A percentile compares a stretch with the other conserved stretches of the same genome.
phyloP scores from a whole-genome alignment of 2,329 filamentous ascomycete genomes.

The Lasiodiplodia gonubiensis region DNA sequence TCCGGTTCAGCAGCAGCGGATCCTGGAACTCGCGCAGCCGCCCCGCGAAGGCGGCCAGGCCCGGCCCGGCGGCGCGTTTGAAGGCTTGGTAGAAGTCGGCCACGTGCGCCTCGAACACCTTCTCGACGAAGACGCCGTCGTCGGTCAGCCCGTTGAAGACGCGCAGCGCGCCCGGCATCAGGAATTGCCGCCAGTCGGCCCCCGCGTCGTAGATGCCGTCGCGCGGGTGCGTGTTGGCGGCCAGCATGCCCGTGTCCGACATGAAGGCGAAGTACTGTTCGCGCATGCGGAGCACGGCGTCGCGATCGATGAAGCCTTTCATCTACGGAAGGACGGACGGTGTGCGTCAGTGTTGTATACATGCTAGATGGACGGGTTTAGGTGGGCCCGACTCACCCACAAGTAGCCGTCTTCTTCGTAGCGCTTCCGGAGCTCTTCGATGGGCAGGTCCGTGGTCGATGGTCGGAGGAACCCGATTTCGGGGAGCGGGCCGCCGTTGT shows the following conservation, averaged over 20 bases:
- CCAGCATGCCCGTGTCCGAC: neutral
- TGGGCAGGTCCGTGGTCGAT: neutral
- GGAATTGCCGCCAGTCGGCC: neutral
- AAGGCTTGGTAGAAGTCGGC: neutral
- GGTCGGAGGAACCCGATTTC: neutral
- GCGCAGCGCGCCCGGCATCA: neutral
- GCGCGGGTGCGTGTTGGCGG: neutral
- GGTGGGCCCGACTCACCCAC: too few species aligned
- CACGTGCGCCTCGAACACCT: neutral
- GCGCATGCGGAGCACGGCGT: neutral
- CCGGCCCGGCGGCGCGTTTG: neutral
- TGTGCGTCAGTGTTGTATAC: neutral
- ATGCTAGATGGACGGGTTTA: neutral
- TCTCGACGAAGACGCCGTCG: neutral
- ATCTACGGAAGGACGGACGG: neutral
- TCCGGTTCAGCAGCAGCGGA: neutral
- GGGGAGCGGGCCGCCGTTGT: neutral
- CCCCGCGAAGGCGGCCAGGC: too few species aligned
- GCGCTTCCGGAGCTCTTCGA: neutral
- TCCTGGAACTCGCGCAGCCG: neutral
- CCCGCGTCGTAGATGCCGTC: neutral
- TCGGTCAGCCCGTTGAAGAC: neutral
- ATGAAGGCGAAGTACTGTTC: neutral
- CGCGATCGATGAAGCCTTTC: neutral
- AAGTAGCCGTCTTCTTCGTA: slow-evolving; percentile 1